Conservation (phyloP, 2,329 filamentous ascomycete genomes). For the Trichoderma breve region DNA sequence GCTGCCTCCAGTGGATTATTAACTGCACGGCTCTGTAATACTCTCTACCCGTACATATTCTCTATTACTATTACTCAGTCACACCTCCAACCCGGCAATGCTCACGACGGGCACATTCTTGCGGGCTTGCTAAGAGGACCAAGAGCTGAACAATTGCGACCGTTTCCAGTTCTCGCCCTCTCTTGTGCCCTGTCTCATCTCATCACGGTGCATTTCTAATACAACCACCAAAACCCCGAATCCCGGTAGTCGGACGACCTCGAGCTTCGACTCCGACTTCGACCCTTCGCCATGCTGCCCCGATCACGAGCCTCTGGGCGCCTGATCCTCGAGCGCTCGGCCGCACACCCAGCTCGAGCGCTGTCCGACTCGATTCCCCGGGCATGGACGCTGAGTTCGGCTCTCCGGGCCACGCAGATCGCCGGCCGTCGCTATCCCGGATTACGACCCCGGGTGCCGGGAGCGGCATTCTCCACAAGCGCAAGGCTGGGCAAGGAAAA, state of each 20-base stretch:
- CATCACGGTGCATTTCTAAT: not conserved
- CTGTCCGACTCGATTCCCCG: conserved; percentile 27
- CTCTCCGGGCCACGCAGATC: conserved; percentile 31
- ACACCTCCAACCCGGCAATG: conserved; percentile 31
- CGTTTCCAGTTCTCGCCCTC: not conserved
- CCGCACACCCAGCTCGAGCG: conserved; percentile 29
- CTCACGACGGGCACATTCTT: conserved; percentile 25
- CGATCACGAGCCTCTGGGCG: conserved; percentile 41
- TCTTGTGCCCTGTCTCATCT: not conserved
- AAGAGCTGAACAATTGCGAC: not conserved
- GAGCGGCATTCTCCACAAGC: conserved; percentile 39
- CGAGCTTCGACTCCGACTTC: not conserved
- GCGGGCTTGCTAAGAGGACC: conserved; percentile 12
- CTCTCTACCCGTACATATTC: not conserved
- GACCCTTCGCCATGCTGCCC: conserved; percentile 40
- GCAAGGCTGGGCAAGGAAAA: conserved; percentile 37
- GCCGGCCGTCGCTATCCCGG: conserved; percentile 34
- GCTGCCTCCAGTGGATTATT: conserved; percentile 15
- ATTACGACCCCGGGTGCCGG: conserved; percentile 29
- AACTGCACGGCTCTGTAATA: not conserved
- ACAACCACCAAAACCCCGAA: not conserved
- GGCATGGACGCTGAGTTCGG: conserved; percentile 31
- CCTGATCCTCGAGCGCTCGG: conserved; percentile 38
- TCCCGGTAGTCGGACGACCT: not conserved
- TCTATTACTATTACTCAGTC: conserved; percentile 25